Evolutionary conservation across 495 filamentous ascomycete species (phyloP), one percentile per base, ranked within the genome.

Genomic region (Amniculicola lignicola): DNA sequence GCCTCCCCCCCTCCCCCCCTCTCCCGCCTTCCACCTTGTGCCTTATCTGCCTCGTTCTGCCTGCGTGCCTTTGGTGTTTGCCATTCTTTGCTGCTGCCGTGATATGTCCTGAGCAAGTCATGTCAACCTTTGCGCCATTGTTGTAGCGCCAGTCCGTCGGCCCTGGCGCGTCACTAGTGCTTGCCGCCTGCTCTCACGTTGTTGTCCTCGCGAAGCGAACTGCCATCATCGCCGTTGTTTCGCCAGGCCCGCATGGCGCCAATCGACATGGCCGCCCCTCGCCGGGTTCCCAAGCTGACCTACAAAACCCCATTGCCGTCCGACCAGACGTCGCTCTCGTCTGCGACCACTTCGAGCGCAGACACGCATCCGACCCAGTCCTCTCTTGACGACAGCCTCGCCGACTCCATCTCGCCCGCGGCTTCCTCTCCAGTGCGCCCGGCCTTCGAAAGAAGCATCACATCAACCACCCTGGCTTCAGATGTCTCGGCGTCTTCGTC

Each of bases 221-320:
- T n/a, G n/a, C n/a, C n/a, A 61, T 56, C 57, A 50, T 50, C 51
- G 49, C 42, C 42, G 57, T 54, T 56, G 27, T 16, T 10, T 48
- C 18, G 43, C 25, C 21, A n/a, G 14, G 37, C 16, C n/a, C 12
- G 4, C 41, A 61, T 54, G 43, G 37, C 46, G 28, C 45, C 29
- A 21, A 28, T 40, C n/a, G 33, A 23, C 21, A 22, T 45, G 51
- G 41, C 22, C 18, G 9, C 37, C 16, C 37, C 35, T 41, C 14
- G 25, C 23, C 51, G 61, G 19, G 60, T 64, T 12, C 61, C 61
- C 29, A 60, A 52, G 43, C 61, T 64, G 16, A 37, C 51, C 5
- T 59, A 60, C 38, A 59, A 51, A 27, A 60, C 51, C 39, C 56
- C 27, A 23, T 29, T 49, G 25, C 51, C 51, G 5, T 10, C 38